These are phyloP conservation scores for Casuarina cunninghamiana DNA, from an alignment of 306 rosid genomes.

Conservation along the genomic window DNA sequence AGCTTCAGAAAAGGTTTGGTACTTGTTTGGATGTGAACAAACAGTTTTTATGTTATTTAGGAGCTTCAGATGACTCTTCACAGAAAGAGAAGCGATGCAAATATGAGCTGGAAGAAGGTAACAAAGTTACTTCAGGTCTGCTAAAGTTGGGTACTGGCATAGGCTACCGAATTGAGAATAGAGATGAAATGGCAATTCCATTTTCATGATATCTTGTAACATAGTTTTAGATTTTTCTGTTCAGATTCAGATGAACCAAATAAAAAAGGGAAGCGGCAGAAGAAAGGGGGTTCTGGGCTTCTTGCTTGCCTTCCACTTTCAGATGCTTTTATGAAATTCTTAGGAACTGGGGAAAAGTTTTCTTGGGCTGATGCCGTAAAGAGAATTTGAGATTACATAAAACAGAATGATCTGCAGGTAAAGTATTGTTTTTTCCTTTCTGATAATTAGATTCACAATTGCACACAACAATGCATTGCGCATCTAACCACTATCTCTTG, in stretches of 20 bases:
- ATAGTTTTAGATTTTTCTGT: background rate
- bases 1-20: background rate
- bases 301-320: constrained; percentile 4
- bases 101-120: constrained; percentile 28
- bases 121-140: constrained; percentile 1
- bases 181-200: no score
- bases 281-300: constrained; percentile 23
- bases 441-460: no score
- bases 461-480: no score
- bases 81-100: constrained; percentile 23
- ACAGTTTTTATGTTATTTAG: constrained; percentile 5
- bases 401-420: constrained; percentile 30
- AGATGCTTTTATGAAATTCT: constrained; percentile 25
- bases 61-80: constrained; percentile 15
- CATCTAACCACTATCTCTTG: no score
- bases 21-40: constrained; percentile 3
- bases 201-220: background rate
- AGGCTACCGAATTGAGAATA: no score
- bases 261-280: constrained; percentile 17
- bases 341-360: constrained; percentile 23
- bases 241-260: constrained; percentile 24
- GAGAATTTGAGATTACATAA: constrained; percentile 25
- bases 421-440: background rate
- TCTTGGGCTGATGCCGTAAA: constrained; percentile 19
- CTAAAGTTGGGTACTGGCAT: background rate